Evolutionary conservation across 371 early-diverging fungal genomes (phyloP), one percentile per base, ranked within the genome.

Genomic region (Funneliformis caledonium): DNA sequence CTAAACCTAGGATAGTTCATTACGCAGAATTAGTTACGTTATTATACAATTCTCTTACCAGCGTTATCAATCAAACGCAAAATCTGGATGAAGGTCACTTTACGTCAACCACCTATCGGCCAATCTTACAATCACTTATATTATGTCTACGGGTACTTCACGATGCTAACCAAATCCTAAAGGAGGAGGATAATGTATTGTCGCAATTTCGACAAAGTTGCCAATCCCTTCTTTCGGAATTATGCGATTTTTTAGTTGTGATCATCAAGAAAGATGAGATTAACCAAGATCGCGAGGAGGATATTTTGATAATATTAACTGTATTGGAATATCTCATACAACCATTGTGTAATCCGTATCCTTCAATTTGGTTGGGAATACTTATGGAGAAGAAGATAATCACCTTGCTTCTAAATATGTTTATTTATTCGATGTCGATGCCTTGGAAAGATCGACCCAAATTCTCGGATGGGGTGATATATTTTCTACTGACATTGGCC

Each of bases 71-170:
- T 78, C 50, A 56, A 33, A 52, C 69, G 12, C 67, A 62, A 31
- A 70, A 78, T 14, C 37, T 70, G 19, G 47, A 37, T 33, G 47
- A 50, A 69, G 69, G 56, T 19, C 61, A 43, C 22, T 47, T 62
- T n/a, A 47, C 43, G 31, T 70, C 70, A 10, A 48, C 56, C 7
- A 69, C 69, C 69, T 70, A 78, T 42, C 61, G 69, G 37, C 79
- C 79, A 19, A n/a, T 78, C 19, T 69, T 78, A 48, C 67, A 78
- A 42, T 78, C 79, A 19, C 16, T 78, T 33, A 52, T 78, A 52
- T 69, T 78, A 48, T 78, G 69, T 48, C 56, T 78, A 22, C 79
- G 69, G 4, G 79, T 26, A 33, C 69, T 78, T 69, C 42, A 22
- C n/a, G 47, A 65, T 48, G 22, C 47, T 19, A 37, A 50, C 31